Evolutionary conservation across 148 eudicot genomes (phyloP).

Genomic region (Simmondsia chinensis): DNA sequence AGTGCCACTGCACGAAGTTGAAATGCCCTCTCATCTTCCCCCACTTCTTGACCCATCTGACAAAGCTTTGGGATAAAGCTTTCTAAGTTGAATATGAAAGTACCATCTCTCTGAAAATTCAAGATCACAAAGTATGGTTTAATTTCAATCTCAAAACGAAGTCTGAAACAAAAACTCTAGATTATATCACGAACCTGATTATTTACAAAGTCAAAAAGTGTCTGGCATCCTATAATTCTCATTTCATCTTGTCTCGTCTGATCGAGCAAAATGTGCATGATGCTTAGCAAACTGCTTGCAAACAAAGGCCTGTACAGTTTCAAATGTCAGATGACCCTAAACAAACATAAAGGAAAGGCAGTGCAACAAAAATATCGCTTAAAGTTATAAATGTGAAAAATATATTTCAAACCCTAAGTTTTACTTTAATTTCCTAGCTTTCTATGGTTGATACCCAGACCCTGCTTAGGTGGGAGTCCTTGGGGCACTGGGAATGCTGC

Average conservation of each 20-base stretch:
- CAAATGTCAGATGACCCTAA: not conserved
- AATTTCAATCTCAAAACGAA: not conserved
- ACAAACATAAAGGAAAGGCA: too few species aligned
- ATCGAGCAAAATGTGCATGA: conserved; percentile 81
- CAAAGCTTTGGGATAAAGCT: conserved; percentile 77
- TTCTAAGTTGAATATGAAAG: conserved; percentile 78
- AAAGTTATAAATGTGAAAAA: too few species aligned
- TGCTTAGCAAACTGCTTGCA: conserved; percentile 75
- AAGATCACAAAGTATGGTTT: conserved; percentile 6
- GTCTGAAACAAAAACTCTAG: too few species aligned
- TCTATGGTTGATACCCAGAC: too few species aligned
- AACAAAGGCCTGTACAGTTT: conserved; percentile 74
- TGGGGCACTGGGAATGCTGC: too few species aligned
- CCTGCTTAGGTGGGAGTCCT: too few species aligned
- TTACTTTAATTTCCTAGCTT: too few species aligned
- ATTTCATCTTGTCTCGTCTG: conserved; percentile 74
- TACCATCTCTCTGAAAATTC: conserved; percentile 73
- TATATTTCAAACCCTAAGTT: too few species aligned
- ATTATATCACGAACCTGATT: conserved; percentile 52
- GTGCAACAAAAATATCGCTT: too few species aligned
- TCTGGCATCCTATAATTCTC: conserved; percentile 64
- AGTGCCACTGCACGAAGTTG: conserved; percentile 72
- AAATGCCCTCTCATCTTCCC: conserved; percentile 66
- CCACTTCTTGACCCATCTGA: conserved; percentile 86
- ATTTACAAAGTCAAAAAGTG: conserved; percentile 73